Conservation (phyloP, 2,329 filamentous ascomycete genomes). For the Fusarium proliferatum region DNA sequence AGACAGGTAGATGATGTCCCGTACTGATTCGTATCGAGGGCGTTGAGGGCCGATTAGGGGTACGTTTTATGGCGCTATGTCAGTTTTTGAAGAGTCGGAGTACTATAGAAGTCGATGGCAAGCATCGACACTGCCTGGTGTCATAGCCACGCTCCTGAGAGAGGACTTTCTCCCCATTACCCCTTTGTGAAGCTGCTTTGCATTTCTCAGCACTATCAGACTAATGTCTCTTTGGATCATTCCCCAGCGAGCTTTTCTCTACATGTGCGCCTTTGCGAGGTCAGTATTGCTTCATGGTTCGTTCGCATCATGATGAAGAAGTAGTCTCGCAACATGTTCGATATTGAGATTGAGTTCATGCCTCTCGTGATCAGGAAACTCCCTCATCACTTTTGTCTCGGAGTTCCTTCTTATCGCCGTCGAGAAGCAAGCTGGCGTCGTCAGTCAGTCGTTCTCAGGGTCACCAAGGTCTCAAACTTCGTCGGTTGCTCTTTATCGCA, state of each 20-base stretch:
- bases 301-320: neutral
- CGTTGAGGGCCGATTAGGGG: accelerated
- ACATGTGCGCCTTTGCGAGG: neutral
- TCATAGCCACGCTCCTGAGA: too few species aligned
- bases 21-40: neutral
- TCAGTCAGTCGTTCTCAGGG: neutral
- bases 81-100: too few species aligned
- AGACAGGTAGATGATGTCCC: neutral
- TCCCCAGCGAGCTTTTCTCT: accelerated
- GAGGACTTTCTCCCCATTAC: too few species aligned
- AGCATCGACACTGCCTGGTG: too few species aligned
- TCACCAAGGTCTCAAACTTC: too few species aligned
- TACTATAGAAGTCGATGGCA: neutral
- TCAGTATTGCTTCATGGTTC: neutral
- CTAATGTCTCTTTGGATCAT: accelerated
- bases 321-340: neutral
- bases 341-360: neutral
- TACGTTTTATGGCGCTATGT: accelerated
- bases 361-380: accelerated
- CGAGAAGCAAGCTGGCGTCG: neutral
- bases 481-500: neutral
- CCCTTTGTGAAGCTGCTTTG: too few species aligned
- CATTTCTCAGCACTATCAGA: accelerated
- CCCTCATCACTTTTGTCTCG: accelerated
- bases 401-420: neutral